Evolutionary conservation across 371 early-diverging fungal species (phyloP).

Genomic region (Mortierella sp.): DNA sequence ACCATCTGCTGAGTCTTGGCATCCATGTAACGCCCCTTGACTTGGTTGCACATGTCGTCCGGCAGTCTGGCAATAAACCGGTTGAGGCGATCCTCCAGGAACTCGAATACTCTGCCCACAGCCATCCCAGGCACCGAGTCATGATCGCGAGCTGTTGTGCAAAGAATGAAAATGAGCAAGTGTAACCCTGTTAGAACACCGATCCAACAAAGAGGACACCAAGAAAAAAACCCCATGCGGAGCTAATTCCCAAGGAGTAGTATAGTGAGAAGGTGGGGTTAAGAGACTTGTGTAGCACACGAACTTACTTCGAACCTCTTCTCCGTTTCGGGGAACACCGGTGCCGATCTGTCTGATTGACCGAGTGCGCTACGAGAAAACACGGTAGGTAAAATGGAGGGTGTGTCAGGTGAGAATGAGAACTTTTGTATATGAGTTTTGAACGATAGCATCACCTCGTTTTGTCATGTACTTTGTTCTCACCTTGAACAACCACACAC

Average conservation of each 20-base stretch:
- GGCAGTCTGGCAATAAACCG: constrained; percentile 5
- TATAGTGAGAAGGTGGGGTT: too few relatives aligned
- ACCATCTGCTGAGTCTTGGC: too few relatives aligned
- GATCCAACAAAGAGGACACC: too few relatives aligned
- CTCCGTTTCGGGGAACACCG: background rate
- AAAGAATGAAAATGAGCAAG: too few relatives aligned
- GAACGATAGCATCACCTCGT: background rate
- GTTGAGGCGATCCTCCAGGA: constrained; percentile 6
- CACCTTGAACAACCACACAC: constrained; percentile 29
- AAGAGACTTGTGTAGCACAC: background rate
- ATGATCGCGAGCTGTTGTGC: constrained; percentile 27
- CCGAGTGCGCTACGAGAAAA: background rate
- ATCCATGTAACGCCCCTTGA: background rate
- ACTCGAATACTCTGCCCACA: constrained; percentile 27
- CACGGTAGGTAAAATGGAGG: background rate
- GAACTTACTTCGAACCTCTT: background rate
- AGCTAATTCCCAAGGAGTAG: too few relatives aligned
- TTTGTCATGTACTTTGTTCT: background rate
- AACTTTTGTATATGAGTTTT: too few relatives aligned
- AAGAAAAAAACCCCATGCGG: too few relatives aligned
- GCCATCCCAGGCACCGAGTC: constrained; percentile 46
- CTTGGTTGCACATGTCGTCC: background rate
- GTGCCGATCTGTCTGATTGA: background rate
- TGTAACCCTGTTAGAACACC: too few relatives aligned
- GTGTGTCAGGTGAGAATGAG: background rate